Evolutionary conservation across 768 basidiomycete genomes (phyloP), one percentile per base, ranked within the genome.

Genomic region (Agaricus sinodeliciosus): DNA sequence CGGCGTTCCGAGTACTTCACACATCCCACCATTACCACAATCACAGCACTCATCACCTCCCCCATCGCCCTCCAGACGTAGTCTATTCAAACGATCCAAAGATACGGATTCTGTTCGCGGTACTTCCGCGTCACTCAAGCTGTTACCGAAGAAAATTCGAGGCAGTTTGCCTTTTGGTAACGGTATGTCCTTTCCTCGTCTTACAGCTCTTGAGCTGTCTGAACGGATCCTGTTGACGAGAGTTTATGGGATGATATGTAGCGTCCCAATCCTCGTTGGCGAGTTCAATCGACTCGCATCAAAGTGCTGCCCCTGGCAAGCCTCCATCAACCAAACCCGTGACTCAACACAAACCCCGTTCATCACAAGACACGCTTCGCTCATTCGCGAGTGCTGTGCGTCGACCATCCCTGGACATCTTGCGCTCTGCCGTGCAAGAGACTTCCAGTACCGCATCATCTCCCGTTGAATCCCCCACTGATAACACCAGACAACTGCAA

Each of bases 41-140:
- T 18, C 44, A 31, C 44, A 45, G 16, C 44, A 22, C 22, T 22
- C 28, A n/a, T 15, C 26, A 42, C 75, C 76, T 4, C 79, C 79
- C 1, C 65, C 66, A 25, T 82, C 80, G 0, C 81, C 79, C 1
- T 77, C 79, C 7, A 79, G 70, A 56, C 65, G 69, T 57, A 31
- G 42, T 1, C 70, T 83, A 69, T 80, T 84, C 67, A 84, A 78
- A 64, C 75, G 80, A 48, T 75, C 79, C 3, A 73, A 72, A 56
- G 76, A 76, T 42, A 72, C 77, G 43, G 26, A 63, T 56, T 55
- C 76, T 69, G 43, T 66, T 65, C 43, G 50, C 58, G 47, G 66
- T 63, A 50, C 59, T 36, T 68, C 71, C 36, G 65, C 68, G 16
- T 73, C 73, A 8, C 71, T 70, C 48, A 63, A 65, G 46, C 58